phyloP scores from a whole-genome alignment of 768 basidiomycete genomes.

The Suillus subaureus region DNA sequence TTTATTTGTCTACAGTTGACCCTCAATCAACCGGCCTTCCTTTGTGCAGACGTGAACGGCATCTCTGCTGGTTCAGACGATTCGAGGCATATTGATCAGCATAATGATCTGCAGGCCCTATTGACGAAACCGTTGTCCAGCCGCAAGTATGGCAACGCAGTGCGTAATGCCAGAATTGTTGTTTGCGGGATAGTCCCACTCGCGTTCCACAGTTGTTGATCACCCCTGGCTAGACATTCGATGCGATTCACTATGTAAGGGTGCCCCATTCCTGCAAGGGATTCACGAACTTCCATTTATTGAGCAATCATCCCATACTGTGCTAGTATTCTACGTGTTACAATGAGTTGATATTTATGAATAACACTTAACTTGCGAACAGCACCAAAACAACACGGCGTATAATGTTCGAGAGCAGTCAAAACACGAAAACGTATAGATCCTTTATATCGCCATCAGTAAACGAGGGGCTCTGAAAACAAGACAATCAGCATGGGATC shows the following conservation, averaged over 20 bases:
- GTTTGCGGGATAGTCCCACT: neutral
- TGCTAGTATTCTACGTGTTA: neutral
- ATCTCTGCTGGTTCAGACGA: no score
- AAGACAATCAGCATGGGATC: neutral
- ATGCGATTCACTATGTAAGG: neutral
- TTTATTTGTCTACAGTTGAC: no score
- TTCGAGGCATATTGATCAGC: no score
- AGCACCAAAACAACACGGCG: neutral
- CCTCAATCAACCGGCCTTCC: no score
- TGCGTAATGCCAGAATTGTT: no score
- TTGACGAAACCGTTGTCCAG: no score
- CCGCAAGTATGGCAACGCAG: no score
- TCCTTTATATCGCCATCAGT: conserved; percentile 34
- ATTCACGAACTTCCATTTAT: neutral
- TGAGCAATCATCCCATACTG: neutral
- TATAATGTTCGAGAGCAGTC: conserved; percentile 10
- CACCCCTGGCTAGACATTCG: neutral
- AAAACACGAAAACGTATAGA: conserved; percentile 37
- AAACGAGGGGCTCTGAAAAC: conserved; percentile 27
- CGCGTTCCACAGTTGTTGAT: no score
- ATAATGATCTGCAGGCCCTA: no score
- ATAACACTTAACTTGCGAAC: neutral
- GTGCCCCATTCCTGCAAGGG: neutral
- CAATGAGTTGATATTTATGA: neutral
- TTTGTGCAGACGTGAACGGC: no score